Conservation (phyloP, 441 rosid species). For the Hypseocharis bilobata region DNA sequence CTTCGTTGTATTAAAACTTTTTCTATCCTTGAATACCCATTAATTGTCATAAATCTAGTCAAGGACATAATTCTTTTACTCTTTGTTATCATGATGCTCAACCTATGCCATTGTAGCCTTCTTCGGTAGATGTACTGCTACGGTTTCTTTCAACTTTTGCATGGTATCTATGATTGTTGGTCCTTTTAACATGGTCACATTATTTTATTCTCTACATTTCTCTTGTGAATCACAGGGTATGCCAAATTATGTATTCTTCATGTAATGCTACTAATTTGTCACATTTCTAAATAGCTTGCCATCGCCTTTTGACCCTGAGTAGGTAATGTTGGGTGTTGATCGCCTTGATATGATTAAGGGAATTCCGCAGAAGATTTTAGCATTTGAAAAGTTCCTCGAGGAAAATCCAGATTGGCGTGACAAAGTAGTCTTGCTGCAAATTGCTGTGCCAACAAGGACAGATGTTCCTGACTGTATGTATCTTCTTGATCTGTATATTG, state of each 20-base stretch:
- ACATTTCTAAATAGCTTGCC: conserved; percentile 7
- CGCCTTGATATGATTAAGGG: conserved; percentile 99
- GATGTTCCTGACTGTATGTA: conserved; percentile 96
- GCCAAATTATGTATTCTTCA: neutral
- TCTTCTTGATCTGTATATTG: conserved; percentile 15
- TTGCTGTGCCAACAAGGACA: conserved; percentile 99
- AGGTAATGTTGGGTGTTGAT: conserved; percentile 98
- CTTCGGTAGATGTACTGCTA: too few relatives aligned
- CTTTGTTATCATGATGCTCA: too few relatives aligned
- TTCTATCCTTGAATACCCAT: too few relatives aligned
- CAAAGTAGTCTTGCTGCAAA: conserved; percentile 90
- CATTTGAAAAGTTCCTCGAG: conserved; percentile 97
- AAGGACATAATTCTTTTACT: too few relatives aligned
- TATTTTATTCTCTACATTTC: too few relatives aligned
- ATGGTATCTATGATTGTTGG: too few relatives aligned
- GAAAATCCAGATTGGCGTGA: conserved; percentile 87
- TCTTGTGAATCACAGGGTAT: neutral
- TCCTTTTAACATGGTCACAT: too few relatives aligned
- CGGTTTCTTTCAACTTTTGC: too few relatives aligned
- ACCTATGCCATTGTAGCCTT: too few relatives aligned
- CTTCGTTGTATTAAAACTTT: too few relatives aligned
- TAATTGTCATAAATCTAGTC: too few relatives aligned
- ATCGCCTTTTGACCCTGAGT: conserved; percentile 17
- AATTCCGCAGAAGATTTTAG: conserved; percentile 94
- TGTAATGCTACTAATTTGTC: neutral